Base-by-base conservation (phyloP, 2,329 filamentous ascomycete species). In the Byssoonygena ceratinophila region DNA sequence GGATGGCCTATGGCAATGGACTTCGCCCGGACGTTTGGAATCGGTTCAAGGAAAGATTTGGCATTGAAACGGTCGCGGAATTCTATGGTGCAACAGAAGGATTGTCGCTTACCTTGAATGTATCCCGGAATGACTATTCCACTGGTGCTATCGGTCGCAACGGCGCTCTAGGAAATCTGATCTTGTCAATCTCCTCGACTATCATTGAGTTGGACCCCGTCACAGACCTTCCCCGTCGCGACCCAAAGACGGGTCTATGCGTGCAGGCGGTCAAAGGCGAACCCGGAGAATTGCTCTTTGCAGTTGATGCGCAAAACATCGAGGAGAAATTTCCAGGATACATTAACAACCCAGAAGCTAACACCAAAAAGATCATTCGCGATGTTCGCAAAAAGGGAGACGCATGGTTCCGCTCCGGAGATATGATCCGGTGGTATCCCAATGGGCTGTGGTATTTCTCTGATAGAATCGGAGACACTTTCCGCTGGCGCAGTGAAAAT, bases 11-110 rank as follows among this genome's bases (percentile, higher is more conserved):
- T 58, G 89, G 89, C 18, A 95, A 95, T 63, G 89, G 89, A 1
- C 73, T 94, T 18, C 79, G 89, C 0, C 87, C 88, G 0, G 88
- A 94, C 61, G 80, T 94, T 31, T 95, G 89, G 89, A 81, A 86
- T 56, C 74, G 71, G 6, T 92, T 94, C 74, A 88, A 89, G 65
- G 77, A 85, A 23, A 83, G 89, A 16, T 95, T 92, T 62, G 82
- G 79, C 20, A 79, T 94, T 53, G 78, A 81, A 29, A 78, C 78
- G 1, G 80, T 91, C 54, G 82, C 79, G 55, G 87, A 94, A 63
- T 90, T 94, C 67, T 94, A 92, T 66, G 84, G 83, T 11, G 77
- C 85, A 1, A 89, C 86, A 0, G 86, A 91, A 66, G 85, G 83
- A 2, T 77, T 80, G 1, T 73, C 79, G 2, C 85, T 77, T 0